Percentiles rank a stretch among this genome's conserved stretches.
phyloP scores from a whole-genome alignment of 345 rosid genomes.

The Eucalyptus microcorys region DNA sequence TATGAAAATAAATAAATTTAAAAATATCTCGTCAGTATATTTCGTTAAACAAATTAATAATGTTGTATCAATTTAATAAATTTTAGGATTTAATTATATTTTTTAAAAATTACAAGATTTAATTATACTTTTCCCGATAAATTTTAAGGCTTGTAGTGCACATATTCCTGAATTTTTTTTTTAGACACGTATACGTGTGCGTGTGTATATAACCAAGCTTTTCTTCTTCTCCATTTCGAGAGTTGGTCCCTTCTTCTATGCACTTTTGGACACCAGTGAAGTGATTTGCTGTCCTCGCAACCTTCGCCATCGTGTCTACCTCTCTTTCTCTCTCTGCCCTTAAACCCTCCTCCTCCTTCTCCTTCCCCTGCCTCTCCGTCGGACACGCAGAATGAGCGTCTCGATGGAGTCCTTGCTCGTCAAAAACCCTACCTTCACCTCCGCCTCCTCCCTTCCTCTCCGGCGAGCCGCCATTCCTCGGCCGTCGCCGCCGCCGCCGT shows the following conservation, averaged over 20 bases:
- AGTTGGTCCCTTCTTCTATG: not conserved
- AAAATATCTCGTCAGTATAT: too few species aligned
- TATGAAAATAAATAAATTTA: too few species aligned
- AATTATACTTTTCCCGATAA: too few species aligned
- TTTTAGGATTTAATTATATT: too few species aligned
- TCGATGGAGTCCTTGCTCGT: not conserved
- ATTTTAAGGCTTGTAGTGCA: too few species aligned
- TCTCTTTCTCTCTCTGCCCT: not conserved
- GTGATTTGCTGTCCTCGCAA: not conserved
- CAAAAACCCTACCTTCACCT: not conserved
- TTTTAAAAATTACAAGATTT: accelerated
- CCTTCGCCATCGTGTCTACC: not conserved
- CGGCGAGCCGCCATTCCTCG: not conserved
- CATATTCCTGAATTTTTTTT: too few species aligned
- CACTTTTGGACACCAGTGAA: not conserved
- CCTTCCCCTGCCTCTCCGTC: not conserved
- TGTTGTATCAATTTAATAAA: accelerated
- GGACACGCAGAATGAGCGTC: not conserved
- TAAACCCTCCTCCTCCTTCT: not conserved
- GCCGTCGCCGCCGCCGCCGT: not conserved
- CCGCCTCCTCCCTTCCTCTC: not conserved
- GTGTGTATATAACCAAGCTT: not conserved
- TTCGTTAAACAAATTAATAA: too few species aligned
- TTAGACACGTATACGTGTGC: not conserved
- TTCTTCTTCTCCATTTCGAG: not conserved